Percentiles rank a stretch among this genome's conserved stretches.
Conservation (phyloP, 345 rosid species). For the Microcos paniculata region DNA sequence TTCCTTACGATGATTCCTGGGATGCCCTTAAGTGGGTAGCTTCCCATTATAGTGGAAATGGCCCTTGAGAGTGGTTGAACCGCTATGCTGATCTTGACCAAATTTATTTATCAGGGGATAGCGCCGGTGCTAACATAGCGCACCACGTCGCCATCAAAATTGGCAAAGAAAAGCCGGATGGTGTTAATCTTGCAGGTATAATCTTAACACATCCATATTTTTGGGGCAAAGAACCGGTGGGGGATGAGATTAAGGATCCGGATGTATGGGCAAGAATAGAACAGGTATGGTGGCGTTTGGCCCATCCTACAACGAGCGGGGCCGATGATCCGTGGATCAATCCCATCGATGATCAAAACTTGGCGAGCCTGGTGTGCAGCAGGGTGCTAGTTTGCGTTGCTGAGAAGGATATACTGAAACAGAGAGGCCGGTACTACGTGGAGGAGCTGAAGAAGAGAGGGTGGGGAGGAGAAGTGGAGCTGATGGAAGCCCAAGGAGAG, state of each 20-base stretch:
- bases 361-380: slow-evolving; percentile 35
- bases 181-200: slow-evolving; percentile 17
- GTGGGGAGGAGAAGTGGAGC: slow-evolving; percentile 46
- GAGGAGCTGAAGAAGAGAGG: slow-evolving; percentile 36
- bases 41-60: slow-evolving; percentile 22
- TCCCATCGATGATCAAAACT: slow-evolving; percentile 34
- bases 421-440: slow-evolving; percentile 41
- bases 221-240: slow-evolving; percentile 25
- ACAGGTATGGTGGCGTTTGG: slow-evolving; percentile 30
- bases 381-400: slow-evolving; percentile 48
- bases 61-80: slow-evolving; percentile 39
- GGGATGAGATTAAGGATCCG: slow-evolving; percentile 6
- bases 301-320: slow-evolving; percentile 38
- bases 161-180: slow-evolving; percentile 22
- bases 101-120: slow-evolving; percentile 40
- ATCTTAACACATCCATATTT: slow-evolving; percentile 29
- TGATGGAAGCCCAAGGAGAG: slow-evolving; percentile 37
- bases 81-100: slow-evolving; percentile 18
- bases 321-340: slow-evolving; percentile 49
- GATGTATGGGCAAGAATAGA: background rate
- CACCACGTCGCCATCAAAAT: slow-evolving; percentile 30
- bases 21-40: slow-evolving; percentile 38
- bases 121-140: slow-evolving; percentile 39
- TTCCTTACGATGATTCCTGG: slow-evolving; percentile 37
- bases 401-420: slow-evolving; percentile 32